A percentile compares a stretch with the other conserved stretches of the same genome.
phyloP scores from a whole-genome alignment of 2,329 filamentous ascomycete species.

The Colletotrichum musae region DNA sequence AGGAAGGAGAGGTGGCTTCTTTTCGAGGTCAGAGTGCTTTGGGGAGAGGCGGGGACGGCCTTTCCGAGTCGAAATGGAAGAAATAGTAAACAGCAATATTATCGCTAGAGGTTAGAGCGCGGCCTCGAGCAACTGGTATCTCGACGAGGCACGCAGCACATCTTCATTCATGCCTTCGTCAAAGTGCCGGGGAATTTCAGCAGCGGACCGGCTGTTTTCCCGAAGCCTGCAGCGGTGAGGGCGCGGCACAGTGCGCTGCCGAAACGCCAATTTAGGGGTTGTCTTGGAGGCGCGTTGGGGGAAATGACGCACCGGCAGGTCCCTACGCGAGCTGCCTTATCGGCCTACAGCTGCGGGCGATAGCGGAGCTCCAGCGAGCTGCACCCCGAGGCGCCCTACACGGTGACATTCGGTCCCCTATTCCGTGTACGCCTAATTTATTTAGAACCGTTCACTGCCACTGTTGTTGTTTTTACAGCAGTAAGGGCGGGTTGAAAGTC shows the following conservation, averaged over 20 bases:
- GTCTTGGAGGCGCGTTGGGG: conserved; percentile 13
- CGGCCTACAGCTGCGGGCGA: background rate
- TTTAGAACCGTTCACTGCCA: too few relatives aligned
- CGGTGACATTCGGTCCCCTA: too few relatives aligned
- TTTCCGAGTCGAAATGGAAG: background rate
- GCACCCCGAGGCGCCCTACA: too few relatives aligned
- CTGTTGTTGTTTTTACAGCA: too few relatives aligned
- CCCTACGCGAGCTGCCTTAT: conserved; percentile 16
- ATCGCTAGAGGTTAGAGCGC: conserved; percentile 6
- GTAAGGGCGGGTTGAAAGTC: too few relatives aligned
- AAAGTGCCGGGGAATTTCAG: conserved; percentile 33
- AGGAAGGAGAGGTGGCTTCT: background rate
- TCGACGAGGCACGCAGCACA: conserved; percentile 6
- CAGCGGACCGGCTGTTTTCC: conserved; percentile 41
- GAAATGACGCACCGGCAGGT: conserved; percentile 37
- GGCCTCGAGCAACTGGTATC: conserved; percentile 4
- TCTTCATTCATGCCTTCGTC: conserved; percentile 31
- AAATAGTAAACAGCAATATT: background rate
- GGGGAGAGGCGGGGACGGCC: background rate
- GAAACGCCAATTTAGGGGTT: conserved; percentile 30
- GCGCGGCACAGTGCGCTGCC: conserved; percentile 30
- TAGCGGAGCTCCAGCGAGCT: conserved; percentile 30
- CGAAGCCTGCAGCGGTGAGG: conserved; percentile 9
- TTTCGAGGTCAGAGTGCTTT: background rate
- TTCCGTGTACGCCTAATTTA: too few relatives aligned